These are phyloP conservation scores for Pachysolen tannophilus DNA, from an alignment of 805 yeast species.

Conservation along the genomic window DNA sequence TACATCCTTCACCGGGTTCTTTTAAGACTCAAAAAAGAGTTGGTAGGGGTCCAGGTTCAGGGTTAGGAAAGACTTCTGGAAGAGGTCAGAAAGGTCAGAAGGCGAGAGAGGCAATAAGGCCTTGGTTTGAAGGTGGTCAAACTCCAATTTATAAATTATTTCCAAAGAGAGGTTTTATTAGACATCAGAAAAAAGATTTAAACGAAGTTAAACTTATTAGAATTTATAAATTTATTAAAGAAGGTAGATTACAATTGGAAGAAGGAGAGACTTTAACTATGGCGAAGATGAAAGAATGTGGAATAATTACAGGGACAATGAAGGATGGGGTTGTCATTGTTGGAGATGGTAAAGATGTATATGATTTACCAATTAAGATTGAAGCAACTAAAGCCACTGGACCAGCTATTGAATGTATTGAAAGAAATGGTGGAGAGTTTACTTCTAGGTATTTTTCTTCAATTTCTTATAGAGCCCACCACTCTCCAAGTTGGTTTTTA, in stretches of 20 bases:
- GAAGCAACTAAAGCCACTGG: conserved; percentile 79
- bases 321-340: conserved; percentile 78
- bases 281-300: conserved; percentile 65
- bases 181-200: conserved; percentile 46
- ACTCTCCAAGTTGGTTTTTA: conserved; percentile 64
- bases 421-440: conserved; percentile 63
- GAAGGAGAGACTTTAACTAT: conserved; percentile 65
- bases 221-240: conserved; percentile 63
- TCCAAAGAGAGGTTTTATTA: conserved; percentile 84
- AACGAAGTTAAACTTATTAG: conserved; percentile 57
- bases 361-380: conserved; percentile 55
- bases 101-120: conserved; percentile 84
- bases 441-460: conserved; percentile 61
- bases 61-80: conserved; percentile 90
- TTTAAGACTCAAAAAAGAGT: conserved; percentile 58
- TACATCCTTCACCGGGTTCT: conserved; percentile 56
- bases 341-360: conserved; percentile 49
- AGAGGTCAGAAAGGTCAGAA: conserved; percentile 99
- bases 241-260: conserved; percentile 51
- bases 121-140: conserved; percentile 99
- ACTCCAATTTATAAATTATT: conserved; percentile 80
- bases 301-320: conserved; percentile 63
- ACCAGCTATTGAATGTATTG: conserved; percentile 68
- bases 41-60: conserved; percentile 95
- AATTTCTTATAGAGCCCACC: conserved; percentile 65